Percentiles rank a stretch among this genome's conserved stretches.
phyloP scores from a whole-genome alignment of 139 green algal species.

The Picochlorum sp. region DNA sequence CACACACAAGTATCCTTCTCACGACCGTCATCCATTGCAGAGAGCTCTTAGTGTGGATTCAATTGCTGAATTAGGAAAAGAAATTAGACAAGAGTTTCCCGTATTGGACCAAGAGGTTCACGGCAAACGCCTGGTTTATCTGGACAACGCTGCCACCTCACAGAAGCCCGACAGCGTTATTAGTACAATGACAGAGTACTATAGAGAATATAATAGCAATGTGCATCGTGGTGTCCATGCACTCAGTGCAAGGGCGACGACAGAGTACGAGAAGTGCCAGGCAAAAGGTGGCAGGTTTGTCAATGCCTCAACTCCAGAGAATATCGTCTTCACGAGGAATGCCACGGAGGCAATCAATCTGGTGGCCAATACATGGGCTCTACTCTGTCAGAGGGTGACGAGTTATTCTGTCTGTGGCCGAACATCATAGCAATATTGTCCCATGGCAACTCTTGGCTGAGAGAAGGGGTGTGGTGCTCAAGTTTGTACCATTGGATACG shows the following conservation, averaged over 20 bases:
- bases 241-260: slow-evolving; percentile 70
- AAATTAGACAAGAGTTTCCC: slow-evolving; percentile 63
- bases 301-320: slow-evolving; percentile 51
- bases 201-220: slow-evolving; percentile 88
- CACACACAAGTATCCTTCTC: too few species aligned
- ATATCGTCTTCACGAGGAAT: slow-evolving; percentile 94
- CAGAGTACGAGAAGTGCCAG: slow-evolving; percentile 82
- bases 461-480: slow-evolving; percentile 58
- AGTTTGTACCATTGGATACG: slow-evolving; percentile 47
- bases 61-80: slow-evolving; percentile 9
- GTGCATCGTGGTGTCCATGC: slow-evolving; percentile 91
- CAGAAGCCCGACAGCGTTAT: slow-evolving; percentile 86
- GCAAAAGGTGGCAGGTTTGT: slow-evolving; percentile 76
- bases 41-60: not conserved
- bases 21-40: too few species aligned
- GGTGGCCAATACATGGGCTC: slow-evolving; percentile 88
- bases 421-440: slow-evolving; percentile 98
- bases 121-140: slow-evolving; percentile 83
- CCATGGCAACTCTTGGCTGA: slow-evolving; percentile 92
- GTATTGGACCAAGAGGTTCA: slow-evolving; percentile 81
- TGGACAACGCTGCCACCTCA: slow-evolving; percentile 94
- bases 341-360: slow-evolving; percentile 97
- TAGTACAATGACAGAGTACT: slow-evolving; percentile 69
- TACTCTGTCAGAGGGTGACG: slow-evolving; percentile 82
- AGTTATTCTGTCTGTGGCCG: slow-evolving; percentile 89